Evolutionary conservation across 2,329 filamentous ascomycete species (phyloP).

Genomic region (Leptographium procerum): DNA sequence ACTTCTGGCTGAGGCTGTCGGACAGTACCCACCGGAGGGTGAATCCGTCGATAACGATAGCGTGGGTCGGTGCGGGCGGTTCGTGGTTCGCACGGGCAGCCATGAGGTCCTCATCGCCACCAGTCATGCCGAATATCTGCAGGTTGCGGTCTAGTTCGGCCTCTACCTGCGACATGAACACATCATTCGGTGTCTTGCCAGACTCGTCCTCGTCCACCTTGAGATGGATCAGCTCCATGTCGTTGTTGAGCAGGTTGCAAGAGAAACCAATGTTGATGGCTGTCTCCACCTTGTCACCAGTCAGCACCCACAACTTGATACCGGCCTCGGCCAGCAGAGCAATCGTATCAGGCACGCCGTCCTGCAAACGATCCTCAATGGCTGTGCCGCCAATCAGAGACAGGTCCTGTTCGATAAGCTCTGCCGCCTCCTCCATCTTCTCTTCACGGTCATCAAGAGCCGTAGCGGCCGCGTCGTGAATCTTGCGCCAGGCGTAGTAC

Average conservation of each 20-base stretch:
- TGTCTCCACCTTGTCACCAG: slow-evolving; percentile 96
- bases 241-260: slow-evolving; percentile 92
- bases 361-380: slow-evolving; percentile 93
- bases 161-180: slow-evolving; percentile 47
- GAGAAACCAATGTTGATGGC: slow-evolving; percentile 99
- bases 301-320: slow-evolving; percentile 97
- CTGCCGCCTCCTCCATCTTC: slow-evolving; percentile 80
- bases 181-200: slow-evolving; percentile 33
- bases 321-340: slow-evolving; percentile 81
- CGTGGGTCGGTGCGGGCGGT: slow-evolving; percentile 77
- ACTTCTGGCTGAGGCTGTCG: slow-evolving; percentile 77
- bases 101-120: slow-evolving; percentile 74
- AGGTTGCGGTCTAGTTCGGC: slow-evolving; percentile 66
- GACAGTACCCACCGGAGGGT: slow-evolving; percentile 80
- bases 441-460: slow-evolving; percentile 81
- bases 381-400: slow-evolving; percentile 85
- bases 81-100: slow-evolving; percentile 73
- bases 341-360: slow-evolving; percentile 94
- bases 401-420: slow-evolving; percentile 82
- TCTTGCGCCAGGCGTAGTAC: slow-evolving; percentile 72
- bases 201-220: slow-evolving; percentile 68
- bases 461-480: slow-evolving; percentile 78
- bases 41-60: slow-evolving; percentile 89
- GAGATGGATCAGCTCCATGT: slow-evolving; percentile 91
- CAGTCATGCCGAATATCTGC: slow-evolving; percentile 62